These are phyloP conservation scores for Neospora caninum DNA, from an alignment of 169 alveolate species.

Conservation along the genomic window DNA sequence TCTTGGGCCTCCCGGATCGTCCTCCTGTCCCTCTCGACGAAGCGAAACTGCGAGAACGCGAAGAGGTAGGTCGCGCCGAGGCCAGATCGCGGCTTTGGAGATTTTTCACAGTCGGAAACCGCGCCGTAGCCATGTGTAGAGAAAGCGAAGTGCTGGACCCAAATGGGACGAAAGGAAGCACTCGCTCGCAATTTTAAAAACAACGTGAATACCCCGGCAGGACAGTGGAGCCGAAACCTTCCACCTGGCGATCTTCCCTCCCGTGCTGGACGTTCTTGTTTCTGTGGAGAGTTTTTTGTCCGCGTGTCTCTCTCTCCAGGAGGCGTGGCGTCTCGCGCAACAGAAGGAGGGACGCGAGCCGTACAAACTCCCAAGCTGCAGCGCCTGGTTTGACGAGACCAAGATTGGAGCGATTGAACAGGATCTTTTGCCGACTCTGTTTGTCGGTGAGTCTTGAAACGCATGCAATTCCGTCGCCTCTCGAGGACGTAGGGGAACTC, in stretches of 20 bases:
- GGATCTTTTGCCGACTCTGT: slow-evolving; percentile 54
- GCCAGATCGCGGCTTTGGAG: neutral
- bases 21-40: slow-evolving; percentile 40
- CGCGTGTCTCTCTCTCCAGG: neutral
- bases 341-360: neutral
- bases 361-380: slow-evolving; percentile 37
- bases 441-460: neutral
- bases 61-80: neutral
- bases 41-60: neutral
- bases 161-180: too few relatives aligned
- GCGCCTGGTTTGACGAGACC: slow-evolving; percentile 47
- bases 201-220: too few relatives aligned
- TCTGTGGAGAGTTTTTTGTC: neutral
- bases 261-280: too few relatives aligned
- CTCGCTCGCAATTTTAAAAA: too few relatives aligned
- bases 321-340: neutral
- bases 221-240: too few relatives aligned
- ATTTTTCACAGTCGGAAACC: neutral
- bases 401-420: slow-evolving; percentile 17
- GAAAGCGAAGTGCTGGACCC: too few relatives aligned
- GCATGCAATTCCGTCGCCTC: too few relatives aligned
- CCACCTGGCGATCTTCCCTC: too few relatives aligned
- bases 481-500: too few relatives aligned
- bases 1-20: neutral
- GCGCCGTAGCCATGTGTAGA: neutral